These are phyloP conservation scores for Leptodermis oblonga DNA, from an alignment of 257 asterid genomes.

Conservation along the genomic window DNA sequence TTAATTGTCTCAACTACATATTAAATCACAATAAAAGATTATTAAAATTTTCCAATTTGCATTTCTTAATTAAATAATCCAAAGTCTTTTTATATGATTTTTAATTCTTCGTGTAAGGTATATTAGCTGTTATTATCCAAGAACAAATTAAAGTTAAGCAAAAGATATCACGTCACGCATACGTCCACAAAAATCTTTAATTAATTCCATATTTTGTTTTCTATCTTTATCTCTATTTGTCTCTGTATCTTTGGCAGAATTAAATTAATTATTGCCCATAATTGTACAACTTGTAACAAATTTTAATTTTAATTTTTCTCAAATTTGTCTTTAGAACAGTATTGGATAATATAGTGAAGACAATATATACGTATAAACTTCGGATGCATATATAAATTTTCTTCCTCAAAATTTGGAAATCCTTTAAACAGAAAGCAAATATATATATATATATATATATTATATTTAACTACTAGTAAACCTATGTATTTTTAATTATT, in stretches of 20 bases:
- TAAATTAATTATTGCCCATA: background rate
- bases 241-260: background rate
- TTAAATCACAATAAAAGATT: no score
- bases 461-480: no score
- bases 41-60: background rate
- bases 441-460: no score
- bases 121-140: conserved; percentile 4
- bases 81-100: background rate
- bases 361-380: no score
- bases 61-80: background rate
- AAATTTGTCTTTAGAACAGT: background rate
- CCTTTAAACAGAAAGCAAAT: no score
- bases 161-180: background rate
- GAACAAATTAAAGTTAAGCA: background rate
- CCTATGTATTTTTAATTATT: no score
- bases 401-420: no score
- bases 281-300: background rate
- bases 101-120: background rate
- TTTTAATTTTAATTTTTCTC: background rate
- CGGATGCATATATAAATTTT: no score
- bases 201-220: background rate
- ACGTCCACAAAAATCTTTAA: background rate
- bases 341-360: no score
- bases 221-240: conserved; percentile 6
- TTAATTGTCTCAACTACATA: conserved; percentile 3